Conservation (phyloP, 169 alveolate genomes). For the Toxoplasma gondii region DNA sequence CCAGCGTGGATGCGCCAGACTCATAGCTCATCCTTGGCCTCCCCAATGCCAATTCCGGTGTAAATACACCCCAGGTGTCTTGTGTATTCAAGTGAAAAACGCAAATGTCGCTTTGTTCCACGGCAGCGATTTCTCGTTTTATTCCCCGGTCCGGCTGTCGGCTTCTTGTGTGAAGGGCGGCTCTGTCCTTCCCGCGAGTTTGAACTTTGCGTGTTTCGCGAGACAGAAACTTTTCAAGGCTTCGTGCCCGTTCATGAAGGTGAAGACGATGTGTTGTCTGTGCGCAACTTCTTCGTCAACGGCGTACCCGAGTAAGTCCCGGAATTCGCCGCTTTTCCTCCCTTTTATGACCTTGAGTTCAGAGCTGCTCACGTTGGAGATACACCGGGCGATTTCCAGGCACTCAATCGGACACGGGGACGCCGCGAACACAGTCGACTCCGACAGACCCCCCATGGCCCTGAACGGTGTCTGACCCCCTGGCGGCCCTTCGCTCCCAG, state of each 20-base stretch:
- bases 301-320: constrained; percentile 30
- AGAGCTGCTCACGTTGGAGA: constrained; percentile 23
- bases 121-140: no score
- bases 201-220: neutral
- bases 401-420: neutral
- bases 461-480: no score
- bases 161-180: neutral
- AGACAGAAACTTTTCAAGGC: neutral
- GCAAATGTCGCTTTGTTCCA: no score
- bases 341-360: constrained; percentile 42
- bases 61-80: no score
- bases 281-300: constrained; percentile 54
- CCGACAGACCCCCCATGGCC: no score
- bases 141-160: no score
- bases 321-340: constrained; percentile 24
- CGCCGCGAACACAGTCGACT: neutral
- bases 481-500: no score
- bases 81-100: no score
- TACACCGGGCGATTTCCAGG: constrained; percentile 45
- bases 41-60: no score
- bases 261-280: constrained; percentile 38
- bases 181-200: neutral
- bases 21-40: no score
- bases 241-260: constrained; percentile 47
- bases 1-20: no score